Conservation (phyloP, 352 stramenopile species). For the Globisporangium solare region DNA sequence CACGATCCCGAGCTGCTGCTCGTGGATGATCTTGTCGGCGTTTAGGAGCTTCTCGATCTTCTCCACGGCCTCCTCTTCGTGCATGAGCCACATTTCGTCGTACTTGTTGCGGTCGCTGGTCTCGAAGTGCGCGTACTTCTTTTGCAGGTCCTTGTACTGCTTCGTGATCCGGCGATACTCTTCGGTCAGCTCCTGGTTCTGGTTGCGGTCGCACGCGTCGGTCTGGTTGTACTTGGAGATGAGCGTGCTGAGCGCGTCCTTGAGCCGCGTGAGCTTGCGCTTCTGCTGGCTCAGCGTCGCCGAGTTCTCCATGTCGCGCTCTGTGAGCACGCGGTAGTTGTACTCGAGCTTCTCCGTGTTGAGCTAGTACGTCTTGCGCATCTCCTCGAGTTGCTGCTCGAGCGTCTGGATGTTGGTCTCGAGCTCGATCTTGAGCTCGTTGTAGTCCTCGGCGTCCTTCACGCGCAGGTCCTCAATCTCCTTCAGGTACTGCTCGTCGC, state of each 20-base stretch:
- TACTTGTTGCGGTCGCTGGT: slow-evolving; percentile 84
- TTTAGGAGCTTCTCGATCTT: slow-evolving; percentile 87
- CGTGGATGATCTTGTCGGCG: slow-evolving; percentile 87
- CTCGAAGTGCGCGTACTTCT: slow-evolving; percentile 94
- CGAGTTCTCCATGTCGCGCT: slow-evolving; percentile 94
- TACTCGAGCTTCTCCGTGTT: slow-evolving; percentile 97
- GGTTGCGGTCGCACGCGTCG: slow-evolving; percentile 77
- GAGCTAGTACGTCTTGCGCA: slow-evolving; percentile 93
- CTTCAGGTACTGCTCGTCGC: slow-evolving; percentile 84
- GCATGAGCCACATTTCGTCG: slow-evolving; percentile 90
- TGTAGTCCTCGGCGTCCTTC: slow-evolving; percentile 93
- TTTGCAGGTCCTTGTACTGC: slow-evolving; percentile 95
- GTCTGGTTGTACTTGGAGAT: slow-evolving; percentile 92
- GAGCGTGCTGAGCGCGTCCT: slow-evolving; percentile 87
- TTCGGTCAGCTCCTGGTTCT: slow-evolving; percentile 92
- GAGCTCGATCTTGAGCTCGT: slow-evolving; percentile 95
- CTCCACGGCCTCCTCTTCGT: slow-evolving; percentile 80
- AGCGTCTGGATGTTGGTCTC: slow-evolving; percentile 96
- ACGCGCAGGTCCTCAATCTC: slow-evolving; percentile 91
- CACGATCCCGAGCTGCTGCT: slow-evolving; percentile 86
- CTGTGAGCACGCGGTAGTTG: slow-evolving; percentile 94
- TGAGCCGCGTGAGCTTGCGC: slow-evolving; percentile 89
- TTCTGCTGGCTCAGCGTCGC: slow-evolving; percentile 91
- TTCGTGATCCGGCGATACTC: slow-evolving; percentile 93
- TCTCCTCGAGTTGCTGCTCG: slow-evolving; percentile 95